These are phyloP conservation scores for Solanum ossicruentum DNA, from an alignment of 257 asterid species.

Conservation along the genomic window DNA sequence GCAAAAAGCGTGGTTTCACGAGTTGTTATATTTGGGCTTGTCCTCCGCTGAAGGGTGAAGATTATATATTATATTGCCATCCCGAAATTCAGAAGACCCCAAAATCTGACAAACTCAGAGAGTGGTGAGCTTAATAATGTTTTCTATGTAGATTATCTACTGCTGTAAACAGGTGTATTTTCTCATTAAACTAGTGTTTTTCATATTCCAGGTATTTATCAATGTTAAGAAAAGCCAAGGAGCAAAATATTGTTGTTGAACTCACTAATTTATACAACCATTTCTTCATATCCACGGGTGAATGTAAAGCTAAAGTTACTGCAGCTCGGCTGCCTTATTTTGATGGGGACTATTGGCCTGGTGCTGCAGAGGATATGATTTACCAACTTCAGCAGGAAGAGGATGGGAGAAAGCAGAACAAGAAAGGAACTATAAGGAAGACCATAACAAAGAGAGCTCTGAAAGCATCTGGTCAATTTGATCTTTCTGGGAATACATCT, in stretches of 20 bases:
- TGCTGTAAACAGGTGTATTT: not conserved
- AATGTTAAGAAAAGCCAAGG: slow-evolving; percentile 80
- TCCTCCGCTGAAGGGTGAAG: slow-evolving; percentile 98
- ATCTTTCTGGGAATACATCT: slow-evolving; percentile 85
- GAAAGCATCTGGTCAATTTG: slow-evolving; percentile 93
- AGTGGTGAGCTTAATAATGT: slow-evolving; percentile 51
- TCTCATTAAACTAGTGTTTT: slow-evolving; percentile 4
- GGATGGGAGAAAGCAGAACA: slow-evolving; percentile 68
- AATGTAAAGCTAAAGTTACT: slow-evolving; percentile 88
- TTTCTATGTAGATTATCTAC: not conserved
- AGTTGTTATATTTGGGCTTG: slow-evolving; percentile 99
- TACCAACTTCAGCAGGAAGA: slow-evolving; percentile 86
- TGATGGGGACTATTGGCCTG: slow-evolving; percentile 99
- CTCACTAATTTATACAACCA: slow-evolving; percentile 86
- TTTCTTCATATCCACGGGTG: slow-evolving; percentile 72
- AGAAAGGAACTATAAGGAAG: slow-evolving; percentile 66
- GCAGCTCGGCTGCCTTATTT: slow-evolving; percentile 94
- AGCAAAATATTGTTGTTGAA: slow-evolving; percentile 72
- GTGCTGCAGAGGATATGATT: slow-evolving; percentile 97
- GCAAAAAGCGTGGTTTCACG: slow-evolving; percentile 90
- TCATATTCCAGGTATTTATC: slow-evolving; percentile 68
- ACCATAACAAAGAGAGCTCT: slow-evolving; percentile 78
- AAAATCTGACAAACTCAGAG: slow-evolving; percentile 95
- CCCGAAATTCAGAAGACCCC: slow-evolving; percentile 99
- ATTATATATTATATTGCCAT: slow-evolving; percentile 93